Evolutionary conservation across 768 basidiomycete species (phyloP), one percentile per base, ranked within the genome.

Genomic region (Psilocybe subaeruginosa): DNA sequence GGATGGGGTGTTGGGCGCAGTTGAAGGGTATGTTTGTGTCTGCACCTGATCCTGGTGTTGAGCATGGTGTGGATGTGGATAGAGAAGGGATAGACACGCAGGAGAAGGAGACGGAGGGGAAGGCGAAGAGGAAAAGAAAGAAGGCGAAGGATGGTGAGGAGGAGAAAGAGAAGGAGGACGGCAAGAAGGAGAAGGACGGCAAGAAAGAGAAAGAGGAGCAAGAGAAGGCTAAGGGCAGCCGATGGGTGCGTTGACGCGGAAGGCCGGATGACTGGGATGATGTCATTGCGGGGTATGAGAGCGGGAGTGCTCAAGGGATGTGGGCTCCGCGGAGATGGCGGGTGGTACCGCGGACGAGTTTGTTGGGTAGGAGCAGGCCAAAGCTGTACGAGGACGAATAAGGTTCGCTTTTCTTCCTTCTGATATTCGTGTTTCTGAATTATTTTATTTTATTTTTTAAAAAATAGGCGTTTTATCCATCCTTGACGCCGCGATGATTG

Each of bases 401-500:
- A 64, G 81, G 86, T 87, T 49, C 6, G 56, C 41, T 31, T 33
- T 54, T 49, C 37, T 58, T 60, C 8, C n/a, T 43, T 33, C 57
- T 19, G 19, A 17, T 54, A n/a, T 41, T 50, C 12, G 23, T 8
- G 37, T 39, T 17, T 27, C 35, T 23, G 23, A 23, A 23, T 23
- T 23, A 23, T 23, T 8, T 8, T 7, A 41, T 12, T 35, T 58
- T 48, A 6, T 43, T 49, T 59, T 14, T 39, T 23, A 23, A 23
- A 23, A 23, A 23, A 45, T 63, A 83, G 91, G 82, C 61, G 84
- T 85, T 12, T 68, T 92, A 1, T 90, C 87, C 0, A 81, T 91
- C 33, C 76, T 93, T n/a, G 89, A 89, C 63, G 90, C 90, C 0
- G 92, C 90, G 0, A 93, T 91, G 1, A 85, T 91, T 52, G 92